A percentile compares a stretch with the other conserved stretches of the same genome.
phyloP scores from a whole-genome alignment of 768 basidiomycete species.

The Hebeloma cylindrosporum region DNA sequence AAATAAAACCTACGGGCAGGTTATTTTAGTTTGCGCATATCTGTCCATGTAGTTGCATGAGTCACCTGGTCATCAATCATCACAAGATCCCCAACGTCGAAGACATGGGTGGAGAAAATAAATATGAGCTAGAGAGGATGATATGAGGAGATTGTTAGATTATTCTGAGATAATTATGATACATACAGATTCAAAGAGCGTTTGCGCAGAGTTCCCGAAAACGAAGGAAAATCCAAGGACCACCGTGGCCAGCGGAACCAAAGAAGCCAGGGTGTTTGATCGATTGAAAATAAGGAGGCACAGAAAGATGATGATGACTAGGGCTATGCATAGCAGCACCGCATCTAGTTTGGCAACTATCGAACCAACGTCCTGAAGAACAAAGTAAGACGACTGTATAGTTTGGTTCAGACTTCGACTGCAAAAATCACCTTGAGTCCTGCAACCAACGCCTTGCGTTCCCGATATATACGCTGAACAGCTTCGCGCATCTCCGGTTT shows the following conservation, averaged over 20 bases:
- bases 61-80: conserved; percentile 73
- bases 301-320: conserved; percentile 63
- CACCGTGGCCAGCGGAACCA: conserved; percentile 78
- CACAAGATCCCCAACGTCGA: conserved; percentile 79
- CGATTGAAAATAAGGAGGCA: conserved; percentile 76
- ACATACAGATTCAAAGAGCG: conserved; percentile 73
- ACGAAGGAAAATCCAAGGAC: conserved; percentile 85
- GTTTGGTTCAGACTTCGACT: not conserved
- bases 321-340: conserved; percentile 59
- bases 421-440: conserved; percentile 58
- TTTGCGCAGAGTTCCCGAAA: conserved; percentile 80
- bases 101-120: conserved; percentile 85
- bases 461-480: conserved; percentile 76
- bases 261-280: conserved; percentile 61
- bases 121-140: conserved; percentile 60
- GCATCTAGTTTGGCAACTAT: conserved; percentile 78
- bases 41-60: not conserved
- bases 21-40: conserved; percentile 2
- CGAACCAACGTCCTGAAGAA: conserved; percentile 62
- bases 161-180: not conserved
- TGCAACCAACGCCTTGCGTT: conserved; percentile 69
- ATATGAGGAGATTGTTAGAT: not conserved
- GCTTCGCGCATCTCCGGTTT: conserved; percentile 82
- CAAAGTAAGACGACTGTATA: conserved; percentile 3
- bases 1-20: conserved; percentile 35